These are phyloP conservation scores for Diaporthe vexans DNA, from an alignment of 2,329 filamentous ascomycete species.

Conservation along the genomic window DNA sequence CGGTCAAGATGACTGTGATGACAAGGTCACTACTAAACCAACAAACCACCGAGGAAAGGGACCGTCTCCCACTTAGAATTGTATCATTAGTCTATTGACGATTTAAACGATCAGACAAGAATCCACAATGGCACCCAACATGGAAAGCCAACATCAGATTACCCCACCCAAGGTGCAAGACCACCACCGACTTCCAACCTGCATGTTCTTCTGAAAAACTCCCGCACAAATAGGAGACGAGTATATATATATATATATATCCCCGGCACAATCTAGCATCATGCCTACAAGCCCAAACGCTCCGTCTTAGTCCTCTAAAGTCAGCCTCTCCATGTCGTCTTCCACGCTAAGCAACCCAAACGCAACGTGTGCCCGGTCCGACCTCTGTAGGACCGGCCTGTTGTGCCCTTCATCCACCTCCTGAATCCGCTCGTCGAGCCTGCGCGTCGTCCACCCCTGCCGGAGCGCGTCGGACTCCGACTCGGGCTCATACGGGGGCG, in stretches of 20 bases:
- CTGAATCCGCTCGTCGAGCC: conserved; percentile 66
- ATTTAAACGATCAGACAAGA: conserved; percentile 35
- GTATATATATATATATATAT: no score
- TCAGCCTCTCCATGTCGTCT: conserved; percentile 77
- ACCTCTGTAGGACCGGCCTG: conserved; percentile 71
- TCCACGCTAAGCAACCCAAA: conserved; percentile 85
- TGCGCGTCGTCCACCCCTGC: conserved; percentile 60
- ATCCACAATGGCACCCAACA: conserved; percentile 22
- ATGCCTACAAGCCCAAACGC: neutral
- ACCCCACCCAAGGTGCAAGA: conserved; percentile 29
- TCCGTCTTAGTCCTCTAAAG: conserved; percentile 58
- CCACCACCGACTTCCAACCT: neutral
- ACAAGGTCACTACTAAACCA: conserved; percentile 28
- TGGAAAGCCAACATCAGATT: conserved; percentile 19
- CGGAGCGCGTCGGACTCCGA: conserved; percentile 49
- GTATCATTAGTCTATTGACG: conserved; percentile 41
- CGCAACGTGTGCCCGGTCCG: conserved; percentile 79
- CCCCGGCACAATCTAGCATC: neutral
- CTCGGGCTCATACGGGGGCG: conserved; percentile 76
- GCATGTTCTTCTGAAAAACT: neutral
- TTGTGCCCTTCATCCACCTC: conserved; percentile 58
- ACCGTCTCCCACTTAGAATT: conserved; percentile 6
- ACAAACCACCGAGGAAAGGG: conserved; percentile 6
- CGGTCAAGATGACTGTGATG: conserved; percentile 38
- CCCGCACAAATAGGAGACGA: neutral